Percentiles rank a stretch among this genome's conserved stretches.
Conservation (phyloP, 2,329 filamentous ascomycete species). For the Waltergamsia citrina region DNA sequence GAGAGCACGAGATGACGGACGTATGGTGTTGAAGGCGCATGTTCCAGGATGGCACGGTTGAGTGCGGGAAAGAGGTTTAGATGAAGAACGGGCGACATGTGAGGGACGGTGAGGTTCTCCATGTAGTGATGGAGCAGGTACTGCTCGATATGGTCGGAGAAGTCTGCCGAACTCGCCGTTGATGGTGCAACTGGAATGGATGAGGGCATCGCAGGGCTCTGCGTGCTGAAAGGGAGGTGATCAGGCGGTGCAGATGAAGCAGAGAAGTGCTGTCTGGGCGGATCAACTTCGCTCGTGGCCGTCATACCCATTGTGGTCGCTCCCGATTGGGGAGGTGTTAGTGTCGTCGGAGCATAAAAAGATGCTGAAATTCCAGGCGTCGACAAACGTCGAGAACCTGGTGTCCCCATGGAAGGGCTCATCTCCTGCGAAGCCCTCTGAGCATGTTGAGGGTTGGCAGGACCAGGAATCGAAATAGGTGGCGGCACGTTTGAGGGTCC, state of each 20-base stretch:
- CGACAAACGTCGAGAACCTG: too few species aligned
- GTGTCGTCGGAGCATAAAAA: too few species aligned
- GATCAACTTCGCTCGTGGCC: too few species aligned
- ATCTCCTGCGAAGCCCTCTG: too few species aligned
- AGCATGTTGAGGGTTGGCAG: too few species aligned
- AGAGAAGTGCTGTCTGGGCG: too few species aligned
- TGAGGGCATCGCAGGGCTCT: background rate
- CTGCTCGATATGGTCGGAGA: slow-evolving; percentile 2
- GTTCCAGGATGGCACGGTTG: slow-evolving; percentile 4
- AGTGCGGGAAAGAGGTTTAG: slow-evolving; percentile 1
- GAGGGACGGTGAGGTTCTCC: slow-evolving; percentile 1
- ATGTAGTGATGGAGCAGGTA: slow-evolving; percentile 5
- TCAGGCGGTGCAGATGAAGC: background rate
- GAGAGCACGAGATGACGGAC: slow-evolving; percentile 5
- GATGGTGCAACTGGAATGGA: background rate
- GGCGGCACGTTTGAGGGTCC: background rate
- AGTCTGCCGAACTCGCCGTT: background rate
- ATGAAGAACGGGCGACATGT: slow-evolving; percentile 4
- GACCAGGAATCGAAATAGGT: too few species aligned
- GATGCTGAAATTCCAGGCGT: too few species aligned
- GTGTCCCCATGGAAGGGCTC: too few species aligned
- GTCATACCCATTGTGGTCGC: too few species aligned
- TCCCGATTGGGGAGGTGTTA: too few species aligned
- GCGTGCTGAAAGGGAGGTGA: background rate
- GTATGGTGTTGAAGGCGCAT: slow-evolving; percentile 1